These are phyloP conservation scores for Agaricus blazei DNA, from an alignment of 768 basidiomycete species.

Conservation along the genomic window DNA sequence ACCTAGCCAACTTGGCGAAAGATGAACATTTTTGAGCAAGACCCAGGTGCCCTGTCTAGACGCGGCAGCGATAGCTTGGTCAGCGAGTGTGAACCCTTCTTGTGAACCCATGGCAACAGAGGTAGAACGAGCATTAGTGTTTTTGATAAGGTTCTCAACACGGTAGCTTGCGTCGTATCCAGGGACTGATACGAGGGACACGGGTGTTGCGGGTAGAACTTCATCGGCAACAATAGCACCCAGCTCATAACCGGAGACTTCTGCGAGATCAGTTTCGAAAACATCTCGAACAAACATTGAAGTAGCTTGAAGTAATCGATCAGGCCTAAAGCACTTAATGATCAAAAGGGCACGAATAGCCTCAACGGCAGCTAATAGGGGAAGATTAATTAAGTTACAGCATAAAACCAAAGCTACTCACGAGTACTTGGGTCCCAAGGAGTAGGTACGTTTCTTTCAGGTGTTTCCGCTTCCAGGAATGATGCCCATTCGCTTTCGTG, in stretches of 20 bases:
- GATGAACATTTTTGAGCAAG: slow-evolving; percentile 93
- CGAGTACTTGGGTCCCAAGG: slow-evolving; percentile 78
- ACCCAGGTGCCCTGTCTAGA: slow-evolving; percentile 96
- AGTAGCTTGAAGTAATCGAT: slow-evolving; percentile 83
- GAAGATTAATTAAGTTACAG: background rate
- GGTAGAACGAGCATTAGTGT: slow-evolving; percentile 68
- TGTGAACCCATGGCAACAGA: slow-evolving; percentile 98
- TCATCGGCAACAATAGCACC: slow-evolving; percentile 74
- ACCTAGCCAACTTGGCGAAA: slow-evolving; percentile 93
- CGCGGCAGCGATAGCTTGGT: slow-evolving; percentile 91
- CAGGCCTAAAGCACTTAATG: slow-evolving; percentile 89
- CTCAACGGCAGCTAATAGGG: slow-evolving; percentile 54
- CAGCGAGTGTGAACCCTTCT: slow-evolving; percentile 94
- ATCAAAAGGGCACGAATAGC: slow-evolving; percentile 73
- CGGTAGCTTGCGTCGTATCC: slow-evolving; percentile 99
- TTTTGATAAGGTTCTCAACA: slow-evolving; percentile 82
- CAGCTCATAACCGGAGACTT: slow-evolving; percentile 72
- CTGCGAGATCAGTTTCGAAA: slow-evolving; percentile 78
- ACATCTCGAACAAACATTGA: slow-evolving; percentile 68
- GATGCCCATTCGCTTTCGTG: slow-evolving; percentile 63
- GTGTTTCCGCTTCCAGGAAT: slow-evolving; percentile 63
- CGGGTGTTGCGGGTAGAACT: slow-evolving; percentile 72
- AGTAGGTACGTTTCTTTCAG: slow-evolving; percentile 67
- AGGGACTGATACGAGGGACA: slow-evolving; percentile 88
- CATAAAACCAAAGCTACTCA: slow-evolving; percentile 33